Evolutionary conservation across 1,284 basidiomycete genomes (phyloP).

Genomic region (Vanrija humicola): DNA sequence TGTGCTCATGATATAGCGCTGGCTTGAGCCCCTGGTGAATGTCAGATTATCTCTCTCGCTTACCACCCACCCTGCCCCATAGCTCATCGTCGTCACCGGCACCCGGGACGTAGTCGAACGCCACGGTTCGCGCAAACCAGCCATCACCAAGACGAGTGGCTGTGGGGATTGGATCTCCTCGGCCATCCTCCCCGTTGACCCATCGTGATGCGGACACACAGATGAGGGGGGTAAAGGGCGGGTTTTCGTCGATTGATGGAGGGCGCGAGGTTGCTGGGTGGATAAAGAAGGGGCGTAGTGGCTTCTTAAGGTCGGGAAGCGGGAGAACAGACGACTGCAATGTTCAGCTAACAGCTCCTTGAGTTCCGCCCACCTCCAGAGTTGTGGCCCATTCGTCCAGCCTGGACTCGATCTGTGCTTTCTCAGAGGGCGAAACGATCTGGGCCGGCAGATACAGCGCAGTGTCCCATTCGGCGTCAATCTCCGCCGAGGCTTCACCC

Average conservation of each 20-base stretch:
- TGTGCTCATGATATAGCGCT: conserved; percentile 34
- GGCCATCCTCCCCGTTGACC: conserved; percentile 23
- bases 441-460: conserved; percentile 40
- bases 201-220: conserved; percentile 47
- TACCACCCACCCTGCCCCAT: conserved; percentile 41
- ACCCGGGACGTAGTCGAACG: conserved; percentile 49
- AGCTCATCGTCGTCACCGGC: conserved; percentile 51
- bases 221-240: conserved; percentile 43
- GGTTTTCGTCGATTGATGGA: conserved; percentile 23
- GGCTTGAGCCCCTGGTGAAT: conserved; percentile 38
- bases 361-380: conserved; percentile 51
- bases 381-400: conserved; percentile 64
- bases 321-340: conserved; percentile 40
- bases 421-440: conserved; percentile 44
- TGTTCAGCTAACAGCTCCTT: background rate
- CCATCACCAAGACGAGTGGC: conserved; percentile 27
- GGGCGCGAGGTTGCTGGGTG: conserved; percentile 37
- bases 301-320: conserved; percentile 36
- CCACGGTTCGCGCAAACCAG: conserved; percentile 29
- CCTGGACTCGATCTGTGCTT: conserved; percentile 53
- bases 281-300: conserved; percentile 49
- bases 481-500: background rate
- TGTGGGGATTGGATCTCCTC: conserved; percentile 29
- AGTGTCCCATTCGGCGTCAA: conserved; percentile 30
- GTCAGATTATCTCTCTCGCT: conserved; percentile 4